phyloP scores from a whole-genome alignment of 2,329 filamentous ascomycete genomes.

The Cladosporium velox region DNA sequence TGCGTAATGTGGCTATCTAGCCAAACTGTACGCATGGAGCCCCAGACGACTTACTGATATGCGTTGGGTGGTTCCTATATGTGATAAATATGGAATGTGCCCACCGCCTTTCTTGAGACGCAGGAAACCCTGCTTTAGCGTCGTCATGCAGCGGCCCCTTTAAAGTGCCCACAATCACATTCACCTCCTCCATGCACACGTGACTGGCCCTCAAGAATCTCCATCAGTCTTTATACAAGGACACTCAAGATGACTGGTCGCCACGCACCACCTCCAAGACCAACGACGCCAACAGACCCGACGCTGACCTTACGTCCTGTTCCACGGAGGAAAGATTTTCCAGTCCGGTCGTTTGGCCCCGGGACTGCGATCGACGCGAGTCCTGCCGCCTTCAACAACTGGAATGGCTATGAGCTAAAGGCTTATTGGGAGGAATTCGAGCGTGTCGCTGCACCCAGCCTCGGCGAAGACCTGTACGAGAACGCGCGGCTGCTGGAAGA shows the following conservation, averaged over 20 bases:
- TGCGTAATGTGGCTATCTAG: neutral
- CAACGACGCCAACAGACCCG: slow-evolving; percentile 9
- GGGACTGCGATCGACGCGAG: neutral
- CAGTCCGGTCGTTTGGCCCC: neutral
- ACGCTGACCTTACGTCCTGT: slow-evolving; percentile 8
- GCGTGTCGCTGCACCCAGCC: neutral
- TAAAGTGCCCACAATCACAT: neutral
- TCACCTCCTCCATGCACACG: neutral
- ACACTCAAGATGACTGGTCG: neutral
- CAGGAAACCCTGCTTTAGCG: neutral
- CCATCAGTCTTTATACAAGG: neutral
- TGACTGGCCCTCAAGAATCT: neutral
- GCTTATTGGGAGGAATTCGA: neutral
- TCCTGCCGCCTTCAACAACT: neutral
- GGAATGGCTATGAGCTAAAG: neutral
- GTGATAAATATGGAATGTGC: neutral
- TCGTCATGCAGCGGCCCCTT: neutral
- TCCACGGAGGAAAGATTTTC: slow-evolving; percentile 1
- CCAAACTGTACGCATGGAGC: neutral
- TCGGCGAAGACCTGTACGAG: neutral
- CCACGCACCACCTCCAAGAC: neutral
- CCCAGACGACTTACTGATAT: neutral
- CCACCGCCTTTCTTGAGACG: neutral
- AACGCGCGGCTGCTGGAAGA: neutral
- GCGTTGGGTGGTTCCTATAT: neutral